A percentile compares a stretch with the other conserved stretches of the same genome.
Conservation (phyloP, 306 rosid species). For the Quercus berberidifolia region DNA sequence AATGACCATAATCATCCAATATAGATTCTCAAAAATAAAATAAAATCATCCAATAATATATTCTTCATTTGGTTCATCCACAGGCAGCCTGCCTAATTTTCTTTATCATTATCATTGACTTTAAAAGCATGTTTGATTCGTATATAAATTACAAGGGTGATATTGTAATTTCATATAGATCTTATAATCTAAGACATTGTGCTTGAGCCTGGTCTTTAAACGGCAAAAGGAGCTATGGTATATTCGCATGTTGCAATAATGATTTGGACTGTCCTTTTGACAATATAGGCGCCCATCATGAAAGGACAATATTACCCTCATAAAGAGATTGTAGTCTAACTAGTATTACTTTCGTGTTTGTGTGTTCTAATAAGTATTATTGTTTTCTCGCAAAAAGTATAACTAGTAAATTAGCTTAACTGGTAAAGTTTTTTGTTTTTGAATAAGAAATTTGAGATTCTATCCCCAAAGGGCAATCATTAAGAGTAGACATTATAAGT, state of each 20-base stretch:
- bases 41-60: not conserved
- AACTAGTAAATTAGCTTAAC: no score
- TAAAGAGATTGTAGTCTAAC: not conserved
- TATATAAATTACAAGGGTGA: not conserved
- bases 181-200: not conserved
- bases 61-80: not conserved
- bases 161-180: not conserved
- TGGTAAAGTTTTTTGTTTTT: rapidly evolving
- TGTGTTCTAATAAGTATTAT: no score
- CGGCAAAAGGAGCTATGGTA: not conserved
- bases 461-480: rapidly evolving
- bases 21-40: not conserved
- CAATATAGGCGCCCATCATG: not conserved
- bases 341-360: rapidly evolving
- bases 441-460: no score
- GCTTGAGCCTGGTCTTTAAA: not conserved
- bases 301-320: not conserved
- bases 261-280: not conserved
- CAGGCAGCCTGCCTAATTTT: not conserved
- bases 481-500: no score
- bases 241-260: not conserved
- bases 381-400: rapidly evolving
- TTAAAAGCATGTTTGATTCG: not conserved
- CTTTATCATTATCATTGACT: not conserved
- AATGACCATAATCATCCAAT: no score